phyloP scores from a whole-genome alignment of 305 asterid genomes.

The Solanum hybrid region DNA sequence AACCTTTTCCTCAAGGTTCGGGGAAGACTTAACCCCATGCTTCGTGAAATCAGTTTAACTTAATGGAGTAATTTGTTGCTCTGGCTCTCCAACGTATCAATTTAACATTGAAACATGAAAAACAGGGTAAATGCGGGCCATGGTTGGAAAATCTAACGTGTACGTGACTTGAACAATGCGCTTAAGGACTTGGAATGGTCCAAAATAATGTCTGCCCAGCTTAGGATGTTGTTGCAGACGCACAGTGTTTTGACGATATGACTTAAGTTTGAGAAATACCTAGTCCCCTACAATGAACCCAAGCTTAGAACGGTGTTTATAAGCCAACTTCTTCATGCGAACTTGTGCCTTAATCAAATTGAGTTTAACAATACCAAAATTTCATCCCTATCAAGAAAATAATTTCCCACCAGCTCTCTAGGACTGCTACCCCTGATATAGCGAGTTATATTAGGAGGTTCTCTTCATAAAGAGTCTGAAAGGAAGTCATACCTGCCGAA shows the following conservation, averaged over 20 bases:
- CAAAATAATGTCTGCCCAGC: not conserved
- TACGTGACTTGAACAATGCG: not conserved
- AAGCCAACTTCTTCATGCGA: not conserved
- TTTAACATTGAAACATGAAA: not conserved
- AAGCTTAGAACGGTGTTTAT: not conserved
- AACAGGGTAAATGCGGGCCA: too few relatives aligned
- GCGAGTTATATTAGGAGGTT: not conserved
- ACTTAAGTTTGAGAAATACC: not conserved
- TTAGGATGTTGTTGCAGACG: not conserved
- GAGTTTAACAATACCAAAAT: not conserved
- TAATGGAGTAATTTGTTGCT: not conserved
- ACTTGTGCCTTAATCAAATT: not conserved
- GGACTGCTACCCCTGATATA: not conserved
- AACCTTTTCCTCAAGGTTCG: not conserved
- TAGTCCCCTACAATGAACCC: not conserved
- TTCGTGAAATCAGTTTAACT: not conserved
- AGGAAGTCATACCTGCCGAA: not conserved
- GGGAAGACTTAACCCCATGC: not conserved
- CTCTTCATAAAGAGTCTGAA: not conserved
- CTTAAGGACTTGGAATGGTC: not conserved
- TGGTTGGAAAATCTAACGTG: not conserved
- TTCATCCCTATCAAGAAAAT: not conserved
- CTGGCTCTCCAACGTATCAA: too few relatives aligned
- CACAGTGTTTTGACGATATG: not conserved
- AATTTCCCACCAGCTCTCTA: not conserved